Conservation (phyloP, 768 basidiomycete genomes). For the Podaxis mareebaensis region DNA sequence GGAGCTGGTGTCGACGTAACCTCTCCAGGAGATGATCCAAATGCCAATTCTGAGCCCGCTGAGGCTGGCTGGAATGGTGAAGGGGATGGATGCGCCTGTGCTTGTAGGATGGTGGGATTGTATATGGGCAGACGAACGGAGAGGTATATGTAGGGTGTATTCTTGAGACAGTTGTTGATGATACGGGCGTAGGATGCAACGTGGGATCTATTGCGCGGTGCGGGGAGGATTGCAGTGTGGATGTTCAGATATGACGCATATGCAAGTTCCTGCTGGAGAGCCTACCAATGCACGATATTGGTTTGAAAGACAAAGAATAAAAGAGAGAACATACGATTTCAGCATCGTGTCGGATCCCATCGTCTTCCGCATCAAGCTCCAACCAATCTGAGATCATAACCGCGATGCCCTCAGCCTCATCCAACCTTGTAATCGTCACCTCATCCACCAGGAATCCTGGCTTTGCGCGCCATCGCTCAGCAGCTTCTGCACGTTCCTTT, state of each 20-base stretch:
- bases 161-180: constrained; percentile 74
- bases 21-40: constrained; percentile 4
- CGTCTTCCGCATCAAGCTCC: constrained; percentile 89
- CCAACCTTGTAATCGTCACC: constrained; percentile 86
- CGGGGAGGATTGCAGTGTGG: constrained; percentile 81
- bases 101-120: constrained; percentile 64
- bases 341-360: constrained; percentile 93
- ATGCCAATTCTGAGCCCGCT: constrained; percentile 1
- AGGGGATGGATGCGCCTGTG: constrained; percentile 21
- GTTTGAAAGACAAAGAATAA: constrained; percentile 1
- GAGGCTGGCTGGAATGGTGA: constrained; percentile 24
- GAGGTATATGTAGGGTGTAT: constrained; percentile 71
- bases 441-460: constrained; percentile 82
- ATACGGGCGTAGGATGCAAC: constrained; percentile 93
- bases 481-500: constrained; percentile 55
- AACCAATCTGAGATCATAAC: constrained; percentile 92
- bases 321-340: constrained; percentile 71
- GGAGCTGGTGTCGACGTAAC: constrained; percentile 21
- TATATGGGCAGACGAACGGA: constrained; percentile 85
- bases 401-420: constrained; percentile 73
- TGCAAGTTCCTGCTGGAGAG: constrained; percentile 88
- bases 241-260: constrained; percentile 94
- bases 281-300: constrained; percentile 44
- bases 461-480: constrained; percentile 85
- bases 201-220: constrained; percentile 80